Conservation (phyloP, 192 early-diverging fungal species). For the Backusella tarrabulga region DNA sequence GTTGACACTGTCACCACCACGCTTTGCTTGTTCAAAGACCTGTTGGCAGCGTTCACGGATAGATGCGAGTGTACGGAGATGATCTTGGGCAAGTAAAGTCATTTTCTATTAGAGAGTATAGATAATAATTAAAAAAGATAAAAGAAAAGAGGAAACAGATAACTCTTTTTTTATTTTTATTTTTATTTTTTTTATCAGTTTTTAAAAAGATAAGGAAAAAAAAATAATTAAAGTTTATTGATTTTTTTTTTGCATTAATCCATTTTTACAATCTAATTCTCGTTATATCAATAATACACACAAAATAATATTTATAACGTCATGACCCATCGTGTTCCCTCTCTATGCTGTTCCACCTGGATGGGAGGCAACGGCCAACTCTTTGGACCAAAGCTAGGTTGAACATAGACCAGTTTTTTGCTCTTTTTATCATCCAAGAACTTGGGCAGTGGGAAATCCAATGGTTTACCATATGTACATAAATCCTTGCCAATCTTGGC, state of each 20-base stretch:
- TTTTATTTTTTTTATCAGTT: background rate
- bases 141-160: background rate
- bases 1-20: conserved; percentile 53
- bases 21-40: conserved; percentile 59
- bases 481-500: conserved; percentile 72
- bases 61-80: conserved; percentile 68
- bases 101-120: conserved; percentile 9
- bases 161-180: background rate
- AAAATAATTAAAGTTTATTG: background rate
- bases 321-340: conserved; percentile 61
- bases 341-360: conserved; percentile 58
- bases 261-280: background rate
- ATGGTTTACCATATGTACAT: conserved; percentile 68
- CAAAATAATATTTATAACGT: background rate
- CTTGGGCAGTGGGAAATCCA: conserved; percentile 73
- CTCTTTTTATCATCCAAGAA: conserved; percentile 59
- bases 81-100: conserved; percentile 33
- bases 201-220: background rate
- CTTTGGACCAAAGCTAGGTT: conserved; percentile 68
- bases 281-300: background rate
- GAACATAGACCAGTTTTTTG: conserved; percentile 55
- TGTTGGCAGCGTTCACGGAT: conserved; percentile 69
- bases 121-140: background rate
- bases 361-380: conserved; percentile 69
- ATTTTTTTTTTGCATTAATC: background rate